Conservation (phyloP, 192 early-diverging fungal species). For the Coemansia reversa region DNA sequence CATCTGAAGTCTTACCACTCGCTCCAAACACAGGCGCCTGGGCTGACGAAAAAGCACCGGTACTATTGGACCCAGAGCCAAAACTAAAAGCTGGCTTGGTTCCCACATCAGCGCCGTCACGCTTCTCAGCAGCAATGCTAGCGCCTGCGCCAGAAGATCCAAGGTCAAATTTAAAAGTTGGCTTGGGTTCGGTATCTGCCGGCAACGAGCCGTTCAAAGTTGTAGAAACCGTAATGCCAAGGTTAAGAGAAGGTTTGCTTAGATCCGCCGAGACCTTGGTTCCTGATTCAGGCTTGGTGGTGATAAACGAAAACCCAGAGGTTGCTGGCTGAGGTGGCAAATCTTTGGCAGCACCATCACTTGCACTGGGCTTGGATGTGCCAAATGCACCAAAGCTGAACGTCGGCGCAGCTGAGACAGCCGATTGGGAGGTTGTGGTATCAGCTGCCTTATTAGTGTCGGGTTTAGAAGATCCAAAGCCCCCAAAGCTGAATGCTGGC, state of each 20-base stretch:
- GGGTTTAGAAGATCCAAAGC: slow-evolving; percentile 14
- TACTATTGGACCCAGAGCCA: slow-evolving; percentile 3
- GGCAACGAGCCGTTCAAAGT: not conserved
- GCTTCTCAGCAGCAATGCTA: not conserved
- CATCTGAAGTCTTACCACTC: slow-evolving; percentile 3
- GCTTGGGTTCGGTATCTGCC: not conserved
- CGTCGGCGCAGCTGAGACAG: slow-evolving; percentile 5
- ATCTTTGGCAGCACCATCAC: not conserved
- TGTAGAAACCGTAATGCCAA: slow-evolving; percentile 7
- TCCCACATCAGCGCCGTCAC: not conserved
- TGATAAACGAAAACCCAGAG: slow-evolving; percentile 18
- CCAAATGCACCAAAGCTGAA: slow-evolving; percentile 19
- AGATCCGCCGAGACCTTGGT: not conserved
- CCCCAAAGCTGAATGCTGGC: slow-evolving; percentile 22
- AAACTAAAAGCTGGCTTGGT: slow-evolving; percentile 29
- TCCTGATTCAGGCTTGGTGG: not conserved
- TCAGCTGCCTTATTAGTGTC: not conserved
- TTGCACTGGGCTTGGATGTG: slow-evolving; percentile 2
- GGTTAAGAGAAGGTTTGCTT: not conserved
- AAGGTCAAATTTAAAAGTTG: slow-evolving; percentile 19
- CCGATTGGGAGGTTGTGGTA: slow-evolving; percentile 7
- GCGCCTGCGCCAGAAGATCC: slow-evolving; percentile 1
- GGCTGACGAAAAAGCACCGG: not conserved
- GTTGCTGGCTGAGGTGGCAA: not conserved
- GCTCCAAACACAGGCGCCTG: slow-evolving; percentile 7